Base-by-base conservation (phyloP, 495 filamentous ascomycete species). In the Neurospora pannonica region DNA sequence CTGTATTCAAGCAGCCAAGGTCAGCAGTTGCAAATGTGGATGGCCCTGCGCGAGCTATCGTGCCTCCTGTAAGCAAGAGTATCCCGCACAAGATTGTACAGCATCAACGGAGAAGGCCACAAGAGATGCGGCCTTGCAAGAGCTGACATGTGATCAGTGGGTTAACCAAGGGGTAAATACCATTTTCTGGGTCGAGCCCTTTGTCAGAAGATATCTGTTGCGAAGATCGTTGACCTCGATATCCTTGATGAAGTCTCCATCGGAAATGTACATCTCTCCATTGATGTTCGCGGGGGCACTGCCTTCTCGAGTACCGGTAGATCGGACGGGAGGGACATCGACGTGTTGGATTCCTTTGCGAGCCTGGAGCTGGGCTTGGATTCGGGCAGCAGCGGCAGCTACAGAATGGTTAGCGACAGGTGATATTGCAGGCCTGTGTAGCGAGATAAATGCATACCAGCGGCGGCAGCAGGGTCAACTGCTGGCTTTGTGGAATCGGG, bases 221-320 rank as follows among this genome's bases (percentile, higher is more conserved):
- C 95, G 93, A 77, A 98, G 84, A 81, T 98, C 94, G 85, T 99
- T 99, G 83, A 99, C 94, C 83, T 98, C 96, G 79, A 99, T 97
- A 80, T 98, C 96, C 82, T 94, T 94, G 84, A 99, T 97, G 79
- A 93, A 98, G 80, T 99, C 96, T 74, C 96, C 96, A 80, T 97
- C 96, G 31, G 93, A 91, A 77, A 96, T 92, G 81, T 98, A 98
- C 83, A 96, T 90, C 75, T 97, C 94, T 75, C 91, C 89, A 76
- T 93, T 93, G 81, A 94, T 87, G 69, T 72, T 85, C 84, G 71
- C 80, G 79, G 54, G 85, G 77, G 19, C 62, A 73, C 81, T 70
- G 70, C 77, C 72, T 72, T 81, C 75, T 70, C 74, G 78, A 28
- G 76, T 40, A n/a, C 73, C 31, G 60, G 71, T 70, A 43, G 83